A percentile compares a stretch with the other conserved stretches of the same genome.
Evolutionary conservation across 1,284 basidiomycete genomes (phyloP).

Genomic region (Marasmius fiardii): DNA sequence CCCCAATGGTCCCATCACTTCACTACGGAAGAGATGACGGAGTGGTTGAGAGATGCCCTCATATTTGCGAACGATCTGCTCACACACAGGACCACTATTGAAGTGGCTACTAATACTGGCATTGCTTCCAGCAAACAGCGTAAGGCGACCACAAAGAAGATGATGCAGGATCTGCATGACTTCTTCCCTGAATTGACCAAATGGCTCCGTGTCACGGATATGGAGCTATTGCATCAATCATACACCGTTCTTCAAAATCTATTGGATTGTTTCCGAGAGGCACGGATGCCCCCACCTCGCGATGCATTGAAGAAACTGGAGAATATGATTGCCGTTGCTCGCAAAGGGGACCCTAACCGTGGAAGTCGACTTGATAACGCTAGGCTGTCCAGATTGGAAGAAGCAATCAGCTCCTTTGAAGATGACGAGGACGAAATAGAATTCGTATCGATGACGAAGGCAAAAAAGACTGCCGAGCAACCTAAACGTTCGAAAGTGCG

Average conservation of each 20-base stretch:
- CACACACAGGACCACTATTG: constrained; percentile 76
- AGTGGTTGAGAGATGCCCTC: constrained; percentile 96
- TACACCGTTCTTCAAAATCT: constrained; percentile 79
- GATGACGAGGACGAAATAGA: constrained; percentile 29
- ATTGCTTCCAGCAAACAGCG: constrained; percentile 17
- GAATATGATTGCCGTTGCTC: constrained; percentile 56
- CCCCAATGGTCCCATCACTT: constrained; percentile 80
- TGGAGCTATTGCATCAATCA: constrained; percentile 85
- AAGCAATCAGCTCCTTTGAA: constrained; percentile 52
- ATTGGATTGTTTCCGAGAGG: constrained; percentile 64
- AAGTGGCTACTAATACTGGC: constrained; percentile 52
- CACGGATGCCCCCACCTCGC: constrained; percentile 47
- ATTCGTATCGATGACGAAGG: constrained; percentile 21
- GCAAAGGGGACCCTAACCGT: constrained; percentile 39
- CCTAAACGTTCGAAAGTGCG: constrained; percentile 8
- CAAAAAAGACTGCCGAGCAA: not conserved
- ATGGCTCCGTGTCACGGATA: constrained; percentile 90
- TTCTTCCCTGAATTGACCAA: constrained; percentile 75
- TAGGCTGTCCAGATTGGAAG: constrained; percentile 56
- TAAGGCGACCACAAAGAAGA: constrained; percentile 56
- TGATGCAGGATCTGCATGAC: constrained; percentile 76
- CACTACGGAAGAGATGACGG: constrained; percentile 80
- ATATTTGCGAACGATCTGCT: constrained; percentile 88
- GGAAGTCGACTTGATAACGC: constrained; percentile 53
- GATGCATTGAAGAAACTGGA: constrained; percentile 52